Evolutionary conservation across 768 basidiomycete genomes (phyloP).

Genomic region (Tricholoma saponaceum): DNA sequence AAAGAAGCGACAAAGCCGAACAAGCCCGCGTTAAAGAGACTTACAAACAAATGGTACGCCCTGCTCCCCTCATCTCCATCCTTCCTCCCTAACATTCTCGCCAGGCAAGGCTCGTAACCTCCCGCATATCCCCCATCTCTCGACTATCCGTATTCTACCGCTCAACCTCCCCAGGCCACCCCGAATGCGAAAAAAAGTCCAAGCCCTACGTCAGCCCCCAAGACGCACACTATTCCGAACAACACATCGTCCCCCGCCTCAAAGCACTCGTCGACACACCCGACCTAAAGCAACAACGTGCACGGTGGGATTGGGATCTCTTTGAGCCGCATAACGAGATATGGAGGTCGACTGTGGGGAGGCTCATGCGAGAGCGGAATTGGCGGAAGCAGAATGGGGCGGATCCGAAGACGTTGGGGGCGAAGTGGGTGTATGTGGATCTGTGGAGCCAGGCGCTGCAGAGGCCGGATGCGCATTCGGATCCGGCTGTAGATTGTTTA

Average conservation of each 20-base stretch:
- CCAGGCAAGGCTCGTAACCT: conserved; percentile 19
- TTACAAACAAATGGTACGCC: conserved; percentile 22
- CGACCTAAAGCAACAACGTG: conserved; percentile 16
- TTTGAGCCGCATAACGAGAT: conserved; percentile 21
- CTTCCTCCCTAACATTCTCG: background rate
- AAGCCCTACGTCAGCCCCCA: conserved; percentile 15
- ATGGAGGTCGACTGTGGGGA: conserved; percentile 14
- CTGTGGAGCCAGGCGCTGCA: conserved; percentile 23
- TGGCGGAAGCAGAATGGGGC: conserved; percentile 11
- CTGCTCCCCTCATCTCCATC: too few relatives aligned
- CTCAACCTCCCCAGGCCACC: conserved; percentile 24
- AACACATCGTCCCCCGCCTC: conserved; percentile 16
- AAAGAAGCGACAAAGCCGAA: conserved; percentile 18
- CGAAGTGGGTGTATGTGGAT: conserved; percentile 24
- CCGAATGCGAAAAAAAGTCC: conserved; percentile 15
- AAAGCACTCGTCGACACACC: conserved; percentile 12
- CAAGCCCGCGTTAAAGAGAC: conserved; percentile 24
- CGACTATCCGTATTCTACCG: conserved; percentile 21
- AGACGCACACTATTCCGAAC: conserved; percentile 15
- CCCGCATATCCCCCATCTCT: conserved; percentile 16
- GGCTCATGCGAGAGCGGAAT: conserved; percentile 13
- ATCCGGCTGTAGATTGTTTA: conserved; percentile 24
- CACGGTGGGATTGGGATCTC: conserved; percentile 25
- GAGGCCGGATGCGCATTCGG: conserved; percentile 24
- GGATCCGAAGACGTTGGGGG: conserved; percentile 5